phyloP scores from a whole-genome alignment of 225 moss, liverwort and hornwort species.

The Sphagnum contortum region DNA sequence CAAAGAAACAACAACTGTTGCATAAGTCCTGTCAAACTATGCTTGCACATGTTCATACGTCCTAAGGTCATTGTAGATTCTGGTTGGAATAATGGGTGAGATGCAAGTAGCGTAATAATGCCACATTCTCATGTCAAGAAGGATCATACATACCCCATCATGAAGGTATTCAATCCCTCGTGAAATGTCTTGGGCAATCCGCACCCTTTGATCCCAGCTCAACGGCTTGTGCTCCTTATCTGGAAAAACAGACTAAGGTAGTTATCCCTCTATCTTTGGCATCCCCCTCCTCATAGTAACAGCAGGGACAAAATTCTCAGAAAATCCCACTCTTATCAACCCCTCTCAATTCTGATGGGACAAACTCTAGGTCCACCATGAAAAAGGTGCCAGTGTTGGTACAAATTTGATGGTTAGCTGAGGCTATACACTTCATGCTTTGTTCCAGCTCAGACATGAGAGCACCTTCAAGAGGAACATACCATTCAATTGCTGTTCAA shows the following conservation, averaged over 20 bases:
- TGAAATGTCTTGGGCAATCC: constrained; percentile 88
- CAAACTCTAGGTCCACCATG: background rate
- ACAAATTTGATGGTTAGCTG: background rate
- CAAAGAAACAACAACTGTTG: too few species aligned
- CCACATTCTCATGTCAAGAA: too few species aligned
- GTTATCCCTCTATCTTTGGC: too few species aligned
- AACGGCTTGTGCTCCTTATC: constrained; percentile 56
- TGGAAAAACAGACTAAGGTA: constrained; percentile 8
- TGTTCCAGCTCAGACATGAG: background rate
- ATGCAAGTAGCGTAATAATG: too few species aligned
- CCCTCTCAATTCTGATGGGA: background rate
- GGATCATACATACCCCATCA: constrained; percentile 61
- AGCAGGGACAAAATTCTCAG: background rate
- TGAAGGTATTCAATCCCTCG: constrained; percentile 94
- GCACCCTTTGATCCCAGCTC: constrained; percentile 84
- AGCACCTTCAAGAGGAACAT: constrained; percentile 3
- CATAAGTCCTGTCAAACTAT: too few species aligned
- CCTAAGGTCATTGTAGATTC: too few species aligned
- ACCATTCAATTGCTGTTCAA: constrained; percentile 62
- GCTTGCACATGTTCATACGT: too few species aligned
- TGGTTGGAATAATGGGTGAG: too few species aligned
- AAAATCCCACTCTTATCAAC: background rate
- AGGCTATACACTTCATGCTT: background rate
- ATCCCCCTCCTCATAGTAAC: too few species aligned
- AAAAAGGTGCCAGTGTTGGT: background rate